phyloP scores from a whole-genome alignment of 1,284 basidiomycete species.

The Rhodotorula sp. region DNA sequence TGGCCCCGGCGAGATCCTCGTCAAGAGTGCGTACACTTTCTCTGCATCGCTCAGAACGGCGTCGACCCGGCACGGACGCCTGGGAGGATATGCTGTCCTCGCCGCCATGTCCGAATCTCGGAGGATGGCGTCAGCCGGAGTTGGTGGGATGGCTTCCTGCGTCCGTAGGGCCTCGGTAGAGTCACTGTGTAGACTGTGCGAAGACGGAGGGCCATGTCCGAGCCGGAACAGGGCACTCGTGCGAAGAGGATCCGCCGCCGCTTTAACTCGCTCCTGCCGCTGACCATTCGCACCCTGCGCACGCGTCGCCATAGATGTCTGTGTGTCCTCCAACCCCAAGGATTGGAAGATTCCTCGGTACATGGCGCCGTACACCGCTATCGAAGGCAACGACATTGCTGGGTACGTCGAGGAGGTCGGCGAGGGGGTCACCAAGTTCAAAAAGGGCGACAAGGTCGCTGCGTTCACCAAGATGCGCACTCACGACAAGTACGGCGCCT shows the following conservation, averaged over 20 bases:
- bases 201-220: no score
- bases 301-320: conserved; percentile 40
- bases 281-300: not conserved
- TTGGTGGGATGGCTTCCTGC: not conserved
- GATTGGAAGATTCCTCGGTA: conserved; percentile 48
- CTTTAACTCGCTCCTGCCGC: not conserved
- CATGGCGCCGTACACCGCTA: conserved; percentile 24
- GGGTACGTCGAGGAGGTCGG: conserved; percentile 45
- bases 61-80: no score
- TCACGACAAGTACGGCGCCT: conserved; percentile 44
- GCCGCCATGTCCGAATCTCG: not conserved
- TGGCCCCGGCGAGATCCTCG: conserved; percentile 46
- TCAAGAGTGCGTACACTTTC: conserved; percentile 43
- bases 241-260: no score
- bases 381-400: conserved; percentile 50
- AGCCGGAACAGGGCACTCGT: not conserved
- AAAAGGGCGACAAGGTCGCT: conserved; percentile 46
- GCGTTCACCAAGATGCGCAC: conserved; percentile 47
- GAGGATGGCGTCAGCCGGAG: not conserved
- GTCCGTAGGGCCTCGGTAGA: no score
- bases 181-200: no score
- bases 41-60: not conserved
- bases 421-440: conserved; percentile 45
- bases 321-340: conserved; percentile 50
- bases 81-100: no score